Evolutionary conservation across 306 rosid species (phyloP).

Genomic region (Citrullus colocynthis): DNA sequence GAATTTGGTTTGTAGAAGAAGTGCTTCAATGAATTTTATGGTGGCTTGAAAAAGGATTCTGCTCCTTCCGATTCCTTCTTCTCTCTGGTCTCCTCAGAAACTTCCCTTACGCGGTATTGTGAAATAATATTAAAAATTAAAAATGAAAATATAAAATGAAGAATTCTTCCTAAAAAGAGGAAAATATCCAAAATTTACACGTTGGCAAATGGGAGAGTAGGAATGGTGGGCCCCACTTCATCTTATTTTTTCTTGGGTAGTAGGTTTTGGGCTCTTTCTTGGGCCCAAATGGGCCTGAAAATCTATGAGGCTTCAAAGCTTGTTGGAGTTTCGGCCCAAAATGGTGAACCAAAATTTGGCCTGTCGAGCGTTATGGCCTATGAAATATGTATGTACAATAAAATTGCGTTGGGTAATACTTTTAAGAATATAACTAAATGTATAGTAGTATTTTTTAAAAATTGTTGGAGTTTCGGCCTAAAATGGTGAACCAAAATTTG

Average conservation of each 20-base stretch:
- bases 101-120: conserved; percentile 3
- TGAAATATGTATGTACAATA: too few relatives aligned
- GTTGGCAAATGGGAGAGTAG: neutral
- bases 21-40: neutral
- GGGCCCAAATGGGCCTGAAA: neutral
- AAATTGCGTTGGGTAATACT: too few relatives aligned
- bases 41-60: neutral
- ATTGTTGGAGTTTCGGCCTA: neutral
- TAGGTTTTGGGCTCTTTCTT: neutral
- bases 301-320: neutral
- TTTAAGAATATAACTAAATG: too few relatives aligned
- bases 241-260: neutral
- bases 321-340: neutral
- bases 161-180: neutral
- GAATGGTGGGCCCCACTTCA: neutral
- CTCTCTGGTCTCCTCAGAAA: conserved; percentile 1
- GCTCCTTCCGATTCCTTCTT: neutral
- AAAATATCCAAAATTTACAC: neutral
- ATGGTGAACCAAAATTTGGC: neutral
- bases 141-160: too few relatives aligned
- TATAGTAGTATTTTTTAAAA: too few relatives aligned
- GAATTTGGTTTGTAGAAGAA: neutral
- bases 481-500: neutral
- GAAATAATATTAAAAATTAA: neutral
- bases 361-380: too few relatives aligned